phyloP scores from a whole-genome alignment of 306 rosid species.

The Quercus agrifolia region DNA sequence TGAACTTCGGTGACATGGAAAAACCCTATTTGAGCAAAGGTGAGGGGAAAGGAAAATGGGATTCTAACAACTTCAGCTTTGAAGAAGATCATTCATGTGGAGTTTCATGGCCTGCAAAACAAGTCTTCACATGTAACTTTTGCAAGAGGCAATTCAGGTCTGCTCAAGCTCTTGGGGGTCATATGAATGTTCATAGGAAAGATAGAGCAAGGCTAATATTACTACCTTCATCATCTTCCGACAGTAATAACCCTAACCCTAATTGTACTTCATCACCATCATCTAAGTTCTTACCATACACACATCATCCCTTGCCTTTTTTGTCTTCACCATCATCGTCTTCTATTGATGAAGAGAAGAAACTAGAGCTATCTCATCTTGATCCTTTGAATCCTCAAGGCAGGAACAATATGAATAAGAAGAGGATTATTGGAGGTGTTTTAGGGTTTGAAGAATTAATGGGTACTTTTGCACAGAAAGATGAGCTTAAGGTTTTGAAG shows the following conservation, averaged over 20 bases:
- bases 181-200: slow-evolving; percentile 89
- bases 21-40: slow-evolving; percentile 41
- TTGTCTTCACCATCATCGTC: slow-evolving; percentile 34
- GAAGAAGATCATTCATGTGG: slow-evolving; percentile 46
- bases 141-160: slow-evolving; percentile 83
- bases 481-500: slow-evolving; percentile 31
- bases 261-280: slow-evolving; percentile 22
- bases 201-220: slow-evolving; percentile 77
- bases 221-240: slow-evolving; percentile 33
- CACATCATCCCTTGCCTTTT: slow-evolving; percentile 26
- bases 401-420: slow-evolving; percentile 7
- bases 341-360: slow-evolving; percentile 35
- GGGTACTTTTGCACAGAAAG: slow-evolving; percentile 18
- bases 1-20: slow-evolving; percentile 41
- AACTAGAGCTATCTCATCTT: slow-evolving; percentile 16
- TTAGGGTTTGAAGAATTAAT: slow-evolving; percentile 18
- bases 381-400: slow-evolving; percentile 36
- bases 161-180: slow-evolving; percentile 90
- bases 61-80: slow-evolving; percentile 24
- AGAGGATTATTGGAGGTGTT: slow-evolving; percentile 5
- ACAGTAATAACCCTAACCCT: slow-evolving; percentile 36
- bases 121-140: slow-evolving; percentile 56
- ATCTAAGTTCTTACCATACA: slow-evolving; percentile 18
- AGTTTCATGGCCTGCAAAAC: slow-evolving; percentile 57
- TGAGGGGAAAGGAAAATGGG: slow-evolving; percentile 28